A percentile compares a stretch with the other conserved stretches of the same genome.
Evolutionary conservation across 768 basidiomycete genomes (phyloP).

Genomic region (Auriscalpium orientale): DNA sequence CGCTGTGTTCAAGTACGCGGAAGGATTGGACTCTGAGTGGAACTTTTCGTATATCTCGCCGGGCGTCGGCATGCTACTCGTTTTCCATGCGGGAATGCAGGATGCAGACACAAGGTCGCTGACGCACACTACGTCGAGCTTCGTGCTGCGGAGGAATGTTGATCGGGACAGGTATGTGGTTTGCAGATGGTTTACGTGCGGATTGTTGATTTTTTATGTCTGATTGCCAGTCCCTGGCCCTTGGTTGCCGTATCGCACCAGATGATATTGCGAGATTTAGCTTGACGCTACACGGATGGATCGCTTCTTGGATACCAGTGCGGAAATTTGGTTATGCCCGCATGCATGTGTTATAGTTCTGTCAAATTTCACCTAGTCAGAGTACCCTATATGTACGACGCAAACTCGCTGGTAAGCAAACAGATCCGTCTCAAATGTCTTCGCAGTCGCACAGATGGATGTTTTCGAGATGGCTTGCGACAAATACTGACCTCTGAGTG

Average conservation of each 20-base stretch:
- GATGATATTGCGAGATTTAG: background rate
- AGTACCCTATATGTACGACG: too few relatives aligned
- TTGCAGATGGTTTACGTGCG: background rate
- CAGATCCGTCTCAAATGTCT: too few relatives aligned
- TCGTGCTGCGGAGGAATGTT: conserved; percentile 1
- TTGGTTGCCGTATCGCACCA: conserved; percentile 9
- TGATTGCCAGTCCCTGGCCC: background rate
- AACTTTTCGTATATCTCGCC: conserved; percentile 3
- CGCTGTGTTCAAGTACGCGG: background rate
- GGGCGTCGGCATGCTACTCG: conserved; percentile 1
- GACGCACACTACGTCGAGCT: conserved; percentile 4
- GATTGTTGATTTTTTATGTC: background rate
- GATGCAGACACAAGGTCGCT: background rate
- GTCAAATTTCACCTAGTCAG: too few relatives aligned
- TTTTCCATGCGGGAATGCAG: conserved; percentile 1
- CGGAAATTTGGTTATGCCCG: too few relatives aligned
- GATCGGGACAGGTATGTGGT: background rate
- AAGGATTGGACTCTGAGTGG: background rate
- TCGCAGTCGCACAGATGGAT: too few relatives aligned
- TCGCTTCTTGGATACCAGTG: too few relatives aligned
- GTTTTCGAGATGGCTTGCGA: too few relatives aligned
- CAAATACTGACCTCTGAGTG: too few relatives aligned
- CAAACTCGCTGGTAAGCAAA: too few relatives aligned
- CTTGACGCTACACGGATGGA: too few relatives aligned
- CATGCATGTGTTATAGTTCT: too few relatives aligned